These are phyloP conservation scores for Vigna angularis DNA, from an alignment of 306 rosid genomes.

Conservation along the genomic window DNA sequence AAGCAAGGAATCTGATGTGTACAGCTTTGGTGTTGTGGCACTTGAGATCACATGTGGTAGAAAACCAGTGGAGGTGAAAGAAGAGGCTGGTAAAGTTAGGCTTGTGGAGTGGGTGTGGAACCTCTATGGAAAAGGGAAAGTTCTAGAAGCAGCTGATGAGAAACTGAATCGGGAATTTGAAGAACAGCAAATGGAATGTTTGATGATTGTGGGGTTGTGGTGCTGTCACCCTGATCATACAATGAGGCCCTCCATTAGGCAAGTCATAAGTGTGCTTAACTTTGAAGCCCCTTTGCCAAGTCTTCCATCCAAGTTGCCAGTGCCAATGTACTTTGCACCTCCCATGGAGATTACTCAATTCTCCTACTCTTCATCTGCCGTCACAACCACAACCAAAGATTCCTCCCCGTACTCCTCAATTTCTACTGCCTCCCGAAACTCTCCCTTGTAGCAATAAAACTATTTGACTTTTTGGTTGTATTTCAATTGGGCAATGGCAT, in stretches of 20 bases:
- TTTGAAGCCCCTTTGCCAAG: constrained; percentile 60
- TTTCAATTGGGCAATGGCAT: neutral
- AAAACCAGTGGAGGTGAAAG: constrained; percentile 61
- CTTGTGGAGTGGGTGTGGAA: constrained; percentile 82
- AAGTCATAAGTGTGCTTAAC: constrained; percentile 67
- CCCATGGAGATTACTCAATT: constrained; percentile 53
- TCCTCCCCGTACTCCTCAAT: constrained; percentile 56
- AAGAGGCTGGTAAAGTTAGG: constrained; percentile 55
- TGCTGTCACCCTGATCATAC: constrained; percentile 75
- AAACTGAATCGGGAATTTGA: constrained; percentile 52
- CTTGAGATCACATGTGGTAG: constrained; percentile 79
- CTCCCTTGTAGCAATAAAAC: constrained; percentile 45
- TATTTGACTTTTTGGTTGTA: neutral
- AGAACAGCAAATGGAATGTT: constrained; percentile 54
- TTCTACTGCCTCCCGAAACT: constrained; percentile 59
- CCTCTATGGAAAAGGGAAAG: constrained; percentile 64
- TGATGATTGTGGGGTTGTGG: constrained; percentile 74
- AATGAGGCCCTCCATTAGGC: constrained; percentile 67
- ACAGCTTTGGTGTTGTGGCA: constrained; percentile 78
- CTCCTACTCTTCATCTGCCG: constrained; percentile 53
- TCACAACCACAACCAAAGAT: constrained; percentile 45
- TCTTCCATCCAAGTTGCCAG: constrained; percentile 68
- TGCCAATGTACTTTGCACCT: constrained; percentile 71
- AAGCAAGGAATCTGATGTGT: constrained; percentile 75
- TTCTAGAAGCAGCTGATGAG: constrained; percentile 59